phyloP scores from a whole-genome alignment of 495 filamentous ascomycete species.

The Astrothelium macrocarpum region DNA sequence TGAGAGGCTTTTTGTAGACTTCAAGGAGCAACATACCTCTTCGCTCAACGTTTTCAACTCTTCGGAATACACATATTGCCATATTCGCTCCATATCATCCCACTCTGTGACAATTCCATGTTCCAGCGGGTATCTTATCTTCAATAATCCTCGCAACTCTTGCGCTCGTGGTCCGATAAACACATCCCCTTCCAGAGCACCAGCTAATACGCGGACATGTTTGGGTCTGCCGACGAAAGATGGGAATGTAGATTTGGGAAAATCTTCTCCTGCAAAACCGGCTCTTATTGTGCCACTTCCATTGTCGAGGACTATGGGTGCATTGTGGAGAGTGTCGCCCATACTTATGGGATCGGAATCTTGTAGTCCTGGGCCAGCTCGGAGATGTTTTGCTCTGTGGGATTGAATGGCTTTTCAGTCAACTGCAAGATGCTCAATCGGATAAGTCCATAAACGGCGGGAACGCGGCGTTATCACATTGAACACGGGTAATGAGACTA shows the following conservation, averaged over 20 bases:
- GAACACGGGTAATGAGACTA: too few relatives aligned
- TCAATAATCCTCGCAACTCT: conserved; percentile 84
- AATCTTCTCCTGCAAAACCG: conserved; percentile 90
- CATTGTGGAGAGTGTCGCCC: conserved; percentile 47
- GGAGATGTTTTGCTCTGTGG: too few relatives aligned
- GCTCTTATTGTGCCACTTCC: conserved; percentile 96
- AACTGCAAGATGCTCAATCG: too few relatives aligned
- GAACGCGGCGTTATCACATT: too few relatives aligned
- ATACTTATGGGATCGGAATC: conserved; percentile 4
- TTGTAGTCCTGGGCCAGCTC: background rate
- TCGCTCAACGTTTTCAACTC: conserved; percentile 91
- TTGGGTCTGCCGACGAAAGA: conserved; percentile 96
- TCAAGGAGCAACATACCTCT: conserved; percentile 51
- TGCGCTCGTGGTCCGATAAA: conserved; percentile 93
- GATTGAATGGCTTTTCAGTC: too few relatives aligned
- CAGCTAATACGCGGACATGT: conserved; percentile 89
- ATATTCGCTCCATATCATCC: conserved; percentile 99
- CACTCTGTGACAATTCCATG: conserved; percentile 98
- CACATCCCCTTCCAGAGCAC: conserved; percentile 90
- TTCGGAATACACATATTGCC: conserved; percentile 76
- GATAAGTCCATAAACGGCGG: too few relatives aligned
- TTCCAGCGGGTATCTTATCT: conserved; percentile 90
- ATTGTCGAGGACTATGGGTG: conserved; percentile 97
- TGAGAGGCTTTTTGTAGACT: background rate
- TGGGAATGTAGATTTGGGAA: conserved; percentile 95